Base-by-base conservation (phyloP, 257 asterid species). In the Ilex asprella region DNA sequence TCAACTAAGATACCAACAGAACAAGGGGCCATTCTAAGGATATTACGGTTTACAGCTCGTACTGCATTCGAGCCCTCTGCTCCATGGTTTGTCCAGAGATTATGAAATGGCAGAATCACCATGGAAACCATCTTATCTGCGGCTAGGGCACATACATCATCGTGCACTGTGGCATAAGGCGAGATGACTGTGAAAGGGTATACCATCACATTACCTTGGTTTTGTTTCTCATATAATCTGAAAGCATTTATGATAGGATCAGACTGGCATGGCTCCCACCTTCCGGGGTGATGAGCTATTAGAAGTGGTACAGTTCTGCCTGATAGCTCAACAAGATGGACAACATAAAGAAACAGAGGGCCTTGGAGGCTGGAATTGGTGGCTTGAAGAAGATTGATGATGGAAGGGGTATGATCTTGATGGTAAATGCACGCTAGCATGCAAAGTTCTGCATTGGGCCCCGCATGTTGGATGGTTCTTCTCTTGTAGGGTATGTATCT, bases 81-180 rank as follows among this genome's bases (percentile, higher is more conserved):
- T 0, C 73, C 43, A 3, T 57, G 63, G 31, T 60, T 31, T 1
- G 58, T 16, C 12, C 70, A 64, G 14, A 69, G 71, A 61, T 31
- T 67, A 30, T 75, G 81, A 49, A 76, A 82, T 2, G 78, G 74
- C 21, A 70, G 49, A 47, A 82, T 72, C 3, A 79, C 68, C 29
- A 82, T 54, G 3, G 75, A 59, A 0, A 64, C 77, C 43, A 77
- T 63, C 59, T 69, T 72, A 10, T 82, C 81, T 13, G 67, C 62
- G 0, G 85, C 88, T 52, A 82, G 56, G 1, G 64, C 54, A 56
- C 81, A 79, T 1, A 79, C 79, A 7, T 82, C 85, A 21, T 74
- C 57, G 57, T 82, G 88, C 81, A 79, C 76, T 3, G 81, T 68
- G 5, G 55, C 75, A 50, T 72, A 71, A 13, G 83, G 80, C 0